Percentiles rank a stretch among this genome's conserved stretches.
Conservation (phyloP, 495 filamentous ascomycete species). For the Xylaria curta region DNA sequence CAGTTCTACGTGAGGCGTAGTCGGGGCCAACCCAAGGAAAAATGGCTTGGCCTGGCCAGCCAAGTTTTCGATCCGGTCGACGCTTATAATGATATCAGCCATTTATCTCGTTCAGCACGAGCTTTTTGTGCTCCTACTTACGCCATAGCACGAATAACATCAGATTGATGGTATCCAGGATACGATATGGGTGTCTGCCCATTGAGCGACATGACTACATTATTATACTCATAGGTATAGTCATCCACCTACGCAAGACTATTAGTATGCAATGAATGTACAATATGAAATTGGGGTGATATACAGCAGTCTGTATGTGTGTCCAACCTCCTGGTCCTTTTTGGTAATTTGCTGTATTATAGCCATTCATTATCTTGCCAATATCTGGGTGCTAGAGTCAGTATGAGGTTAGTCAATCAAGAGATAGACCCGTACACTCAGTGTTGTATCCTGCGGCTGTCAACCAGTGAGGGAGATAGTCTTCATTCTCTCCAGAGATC, state of each 20-base stretch:
- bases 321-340: slow-evolving; percentile 36
- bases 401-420: not conserved
- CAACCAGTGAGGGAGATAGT: slow-evolving; percentile 65
- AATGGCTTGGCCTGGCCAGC: slow-evolving; percentile 54
- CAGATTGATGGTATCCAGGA: slow-evolving; percentile 56
- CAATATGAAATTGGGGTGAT: too few relatives aligned
- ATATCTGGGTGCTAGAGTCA: slow-evolving; percentile 35
- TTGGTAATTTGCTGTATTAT: slow-evolving; percentile 54
- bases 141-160: slow-evolving; percentile 53
- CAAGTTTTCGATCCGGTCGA: slow-evolving; percentile 29
- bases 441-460: slow-evolving; percentile 59
- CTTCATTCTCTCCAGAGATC: slow-evolving; percentile 59
- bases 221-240: slow-evolving; percentile 65
- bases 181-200: slow-evolving; percentile 51
- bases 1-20: slow-evolving; percentile 60
- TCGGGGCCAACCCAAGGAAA: slow-evolving; percentile 60
- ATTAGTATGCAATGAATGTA: not conserved
- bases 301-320: slow-evolving; percentile 18
- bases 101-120: not conserved
- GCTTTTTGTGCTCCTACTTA: not conserved
- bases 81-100: slow-evolving; percentile 9
- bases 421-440: slow-evolving; percentile 33
- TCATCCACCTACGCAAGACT: slow-evolving; percentile 55
- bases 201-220: slow-evolving; percentile 62
- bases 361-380: slow-evolving; percentile 64